These are phyloP conservation scores for Mucor irregularis DNA, from an alignment of 371 early-diverging fungal species.

Conservation along the genomic window DNA sequence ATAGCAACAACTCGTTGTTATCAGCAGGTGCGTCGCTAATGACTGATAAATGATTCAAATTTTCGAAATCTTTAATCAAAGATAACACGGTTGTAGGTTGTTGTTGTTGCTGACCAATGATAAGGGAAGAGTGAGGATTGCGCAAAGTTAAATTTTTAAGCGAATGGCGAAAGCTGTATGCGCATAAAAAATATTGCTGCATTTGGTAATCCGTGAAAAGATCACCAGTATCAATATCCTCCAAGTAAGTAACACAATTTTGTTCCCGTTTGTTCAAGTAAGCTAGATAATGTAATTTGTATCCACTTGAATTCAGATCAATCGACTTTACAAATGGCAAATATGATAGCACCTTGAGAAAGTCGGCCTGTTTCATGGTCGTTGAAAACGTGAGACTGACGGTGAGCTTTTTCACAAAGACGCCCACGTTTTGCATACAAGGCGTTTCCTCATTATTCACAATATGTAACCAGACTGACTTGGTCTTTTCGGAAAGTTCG, in stretches of 20 bases:
- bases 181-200: neutral
- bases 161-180: neutral
- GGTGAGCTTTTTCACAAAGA: neutral
- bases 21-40: neutral
- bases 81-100: neutral
- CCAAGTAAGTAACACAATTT: neutral
- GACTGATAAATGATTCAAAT: neutral
- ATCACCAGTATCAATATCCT: neutral
- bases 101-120: too few relatives aligned
- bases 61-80: neutral
- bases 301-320: neutral
- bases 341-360: neutral
- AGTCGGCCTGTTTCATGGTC: neutral
- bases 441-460: neutral
- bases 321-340: neutral
- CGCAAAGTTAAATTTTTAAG: neutral
- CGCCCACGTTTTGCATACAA: neutral
- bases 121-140: neutral
- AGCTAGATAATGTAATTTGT: neutral
- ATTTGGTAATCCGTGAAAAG: constrained; percentile 1
- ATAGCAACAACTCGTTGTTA: neutral
- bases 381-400: neutral
- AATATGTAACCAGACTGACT: neutral
- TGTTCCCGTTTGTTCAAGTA: neutral
- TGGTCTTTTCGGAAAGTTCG: neutral